A percentile compares a stretch with the other conserved stretches of the same genome.
These are phyloP conservation scores for Fraxinus pennsylvanica DNA, from an alignment of 257 asterid genomes.

Conservation along the genomic window DNA sequence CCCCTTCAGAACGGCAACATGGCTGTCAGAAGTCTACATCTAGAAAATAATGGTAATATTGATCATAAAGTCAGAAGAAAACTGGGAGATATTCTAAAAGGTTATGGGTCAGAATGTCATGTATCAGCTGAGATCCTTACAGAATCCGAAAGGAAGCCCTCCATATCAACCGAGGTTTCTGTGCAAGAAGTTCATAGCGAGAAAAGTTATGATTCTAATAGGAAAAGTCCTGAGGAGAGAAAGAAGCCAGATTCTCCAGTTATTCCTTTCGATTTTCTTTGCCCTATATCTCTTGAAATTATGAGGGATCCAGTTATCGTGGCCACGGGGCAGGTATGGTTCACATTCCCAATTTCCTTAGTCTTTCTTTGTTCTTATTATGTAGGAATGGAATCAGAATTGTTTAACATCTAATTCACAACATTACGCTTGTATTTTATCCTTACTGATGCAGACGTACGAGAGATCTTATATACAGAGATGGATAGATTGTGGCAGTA, in stretches of 20 bases:
- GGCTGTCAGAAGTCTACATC: background rate
- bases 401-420: background rate
- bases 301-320: background rate
- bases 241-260: background rate
- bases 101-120: background rate
- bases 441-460: constrained; percentile 60
- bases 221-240: background rate
- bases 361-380: background rate
- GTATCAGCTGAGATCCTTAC: background rate
- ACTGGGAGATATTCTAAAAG: background rate
- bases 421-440: constrained; percentile 17
- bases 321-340: constrained; percentile 41
- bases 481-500: constrained; percentile 95
- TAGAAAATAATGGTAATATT: background rate
- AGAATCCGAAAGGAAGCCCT: background rate
- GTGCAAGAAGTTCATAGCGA: background rate
- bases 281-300: background rate
- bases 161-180: background rate
- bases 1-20: background rate
- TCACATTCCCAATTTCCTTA: background rate
- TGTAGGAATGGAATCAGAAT: too few species aligned
- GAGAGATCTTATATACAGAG: constrained; percentile 89
- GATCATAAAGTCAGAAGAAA: background rate
- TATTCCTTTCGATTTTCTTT: background rate
- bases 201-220: background rate